Evolutionary conservation across 1,139 yeast genomes (phyloP).

Genomic region (Lipomyces yarrowii): DNA sequence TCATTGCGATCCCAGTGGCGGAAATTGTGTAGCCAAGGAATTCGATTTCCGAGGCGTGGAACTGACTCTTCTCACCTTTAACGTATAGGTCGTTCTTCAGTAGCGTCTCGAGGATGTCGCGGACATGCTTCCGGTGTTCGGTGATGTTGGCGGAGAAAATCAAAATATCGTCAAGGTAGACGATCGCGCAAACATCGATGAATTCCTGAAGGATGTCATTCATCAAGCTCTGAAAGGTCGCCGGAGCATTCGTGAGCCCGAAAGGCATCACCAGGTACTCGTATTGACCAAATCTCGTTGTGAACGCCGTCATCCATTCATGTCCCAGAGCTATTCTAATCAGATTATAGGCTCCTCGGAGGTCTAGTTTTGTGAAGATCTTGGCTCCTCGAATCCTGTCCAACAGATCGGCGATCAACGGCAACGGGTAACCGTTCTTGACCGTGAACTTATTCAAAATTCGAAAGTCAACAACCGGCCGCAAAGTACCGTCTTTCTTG

Average conservation of each 20-base stretch:
- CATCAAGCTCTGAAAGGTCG: constrained; percentile 34
- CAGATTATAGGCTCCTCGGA: not conserved
- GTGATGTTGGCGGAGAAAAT: constrained; percentile 30
- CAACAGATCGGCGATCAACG: not conserved
- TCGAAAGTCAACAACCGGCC: too few species aligned
- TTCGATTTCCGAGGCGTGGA: not conserved
- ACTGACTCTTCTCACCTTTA: constrained; percentile 4
- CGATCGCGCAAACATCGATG: constrained; percentile 8
- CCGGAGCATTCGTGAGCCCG: constrained; percentile 30
- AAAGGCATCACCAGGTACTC: constrained; percentile 33
- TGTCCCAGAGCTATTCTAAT: not conserved
- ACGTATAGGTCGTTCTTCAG: not conserved
- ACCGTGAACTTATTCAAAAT: too few species aligned
- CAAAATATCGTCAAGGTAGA: constrained; percentile 41
- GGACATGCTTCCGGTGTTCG: not conserved
- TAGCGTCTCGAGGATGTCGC: not conserved
- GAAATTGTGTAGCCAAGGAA: constrained; percentile 1
- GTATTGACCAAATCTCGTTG: constrained; percentile 32
- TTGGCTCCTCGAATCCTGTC: not conserved
- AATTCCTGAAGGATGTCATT: constrained; percentile 21
- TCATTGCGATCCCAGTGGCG: not conserved
- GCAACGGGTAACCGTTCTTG: too few species aligned
- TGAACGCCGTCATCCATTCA: constrained; percentile 34
- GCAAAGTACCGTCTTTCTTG: too few species aligned
- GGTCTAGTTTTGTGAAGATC: not conserved